These are phyloP conservation scores for Kuraishia hungarica DNA, from an alignment of 805 yeast species.

Conservation along the genomic window DNA sequence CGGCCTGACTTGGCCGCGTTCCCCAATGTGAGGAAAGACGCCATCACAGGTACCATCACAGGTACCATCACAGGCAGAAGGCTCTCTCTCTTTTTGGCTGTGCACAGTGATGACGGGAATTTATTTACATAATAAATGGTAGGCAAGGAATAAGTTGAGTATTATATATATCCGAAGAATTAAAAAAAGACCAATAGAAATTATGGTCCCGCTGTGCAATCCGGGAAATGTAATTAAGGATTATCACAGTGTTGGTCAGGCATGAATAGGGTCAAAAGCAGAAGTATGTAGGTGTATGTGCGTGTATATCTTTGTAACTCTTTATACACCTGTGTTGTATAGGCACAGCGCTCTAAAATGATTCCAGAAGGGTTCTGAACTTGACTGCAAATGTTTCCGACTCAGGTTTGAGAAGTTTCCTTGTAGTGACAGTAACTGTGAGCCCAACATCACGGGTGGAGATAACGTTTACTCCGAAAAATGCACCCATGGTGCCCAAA, in stretches of 20 bases:
- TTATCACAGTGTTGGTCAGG: not conserved
- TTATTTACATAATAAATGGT: too few relatives aligned
- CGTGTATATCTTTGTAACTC: too few relatives aligned
- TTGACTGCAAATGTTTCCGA: not conserved
- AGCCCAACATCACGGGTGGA: not conserved
- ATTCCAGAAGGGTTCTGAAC: not conserved
- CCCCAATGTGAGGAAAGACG: too few relatives aligned
- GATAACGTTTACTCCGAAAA: constrained; percentile 11
- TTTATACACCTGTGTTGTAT: too few relatives aligned
- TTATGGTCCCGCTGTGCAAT: not conserved
- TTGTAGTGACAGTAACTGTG: not conserved
- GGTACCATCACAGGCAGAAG: too few relatives aligned
- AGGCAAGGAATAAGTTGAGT: too few relatives aligned
- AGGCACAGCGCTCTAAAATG: not conserved
- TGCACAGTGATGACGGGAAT: too few relatives aligned
- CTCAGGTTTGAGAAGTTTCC: not conserved
- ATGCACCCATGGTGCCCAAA: constrained; percentile 4
- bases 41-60: too few relatives aligned
- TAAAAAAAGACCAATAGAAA: not conserved
- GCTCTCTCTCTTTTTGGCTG: too few relatives aligned
- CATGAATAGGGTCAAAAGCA: not conserved
- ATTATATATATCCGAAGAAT: too few relatives aligned
- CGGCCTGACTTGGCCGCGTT: too few relatives aligned
- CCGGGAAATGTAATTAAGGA: not conserved
- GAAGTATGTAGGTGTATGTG: not conserved